phyloP scores from a whole-genome alignment of 2,329 filamentous ascomycete species.

The Hypoxylon sp. region DNA sequence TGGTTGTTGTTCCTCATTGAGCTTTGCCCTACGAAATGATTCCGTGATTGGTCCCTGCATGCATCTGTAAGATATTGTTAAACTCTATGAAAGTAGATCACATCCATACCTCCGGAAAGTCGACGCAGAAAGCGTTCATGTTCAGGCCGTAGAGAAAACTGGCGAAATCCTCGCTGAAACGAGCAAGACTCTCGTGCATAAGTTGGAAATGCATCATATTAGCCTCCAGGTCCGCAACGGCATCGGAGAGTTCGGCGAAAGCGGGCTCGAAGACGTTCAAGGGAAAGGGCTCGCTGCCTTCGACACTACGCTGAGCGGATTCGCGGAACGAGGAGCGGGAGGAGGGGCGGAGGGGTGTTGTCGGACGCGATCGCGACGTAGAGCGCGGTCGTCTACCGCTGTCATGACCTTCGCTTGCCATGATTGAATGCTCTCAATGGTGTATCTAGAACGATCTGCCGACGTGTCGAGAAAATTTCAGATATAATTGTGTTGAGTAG shows the following conservation, averaged over 20 bases:
- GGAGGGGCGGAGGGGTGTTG: constrained; percentile 89
- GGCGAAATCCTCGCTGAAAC: constrained; percentile 96
- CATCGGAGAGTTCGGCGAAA: constrained; percentile 93
- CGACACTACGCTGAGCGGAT: constrained; percentile 69
- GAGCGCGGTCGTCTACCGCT: constrained; percentile 48
- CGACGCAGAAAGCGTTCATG: constrained; percentile 99
- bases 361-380: constrained; percentile 74
- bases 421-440: constrained; percentile 13
- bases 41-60: constrained; percentile 82
- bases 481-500: not conserved
- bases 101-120: constrained; percentile 85
- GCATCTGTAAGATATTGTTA: constrained; percentile 17
- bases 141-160: constrained; percentile 96
- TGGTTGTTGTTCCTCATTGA: constrained; percentile 63
- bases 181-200: constrained; percentile 92
- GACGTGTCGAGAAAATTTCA: no score
- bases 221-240: constrained; percentile 93
- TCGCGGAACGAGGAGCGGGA: constrained; percentile 91
- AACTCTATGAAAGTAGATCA: not conserved
- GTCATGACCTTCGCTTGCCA: constrained; percentile 48
- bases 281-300: constrained; percentile 71
- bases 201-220: constrained; percentile 98
- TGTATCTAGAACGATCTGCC: no score
- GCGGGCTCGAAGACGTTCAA: constrained; percentile 87
- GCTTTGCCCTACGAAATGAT: constrained; percentile 78